Base-by-base conservation (phyloP, 352 stramenopile genomes). In the Pythium utonaiense region DNA sequence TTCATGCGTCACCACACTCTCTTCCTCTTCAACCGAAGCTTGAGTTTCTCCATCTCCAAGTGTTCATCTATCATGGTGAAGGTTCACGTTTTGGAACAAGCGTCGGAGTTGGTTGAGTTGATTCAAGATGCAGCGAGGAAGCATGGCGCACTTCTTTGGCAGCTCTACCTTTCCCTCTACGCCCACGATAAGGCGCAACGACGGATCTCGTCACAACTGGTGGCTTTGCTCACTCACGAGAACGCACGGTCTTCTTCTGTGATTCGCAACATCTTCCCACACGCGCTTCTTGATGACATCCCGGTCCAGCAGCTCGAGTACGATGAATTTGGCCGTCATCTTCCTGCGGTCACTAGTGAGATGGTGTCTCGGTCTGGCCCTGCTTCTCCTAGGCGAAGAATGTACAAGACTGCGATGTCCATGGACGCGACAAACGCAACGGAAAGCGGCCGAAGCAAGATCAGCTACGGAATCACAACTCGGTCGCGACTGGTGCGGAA, bases 61-160 rank as follows among this genome's bases (percentile, higher is more conserved):
- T 91, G 80, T 47, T 93, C 86, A 21, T 93, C 86, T 8, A 90
- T 93, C 53, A 67, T 95, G 55, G 86, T 93, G 14, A 95, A 95
- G 62, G 81, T 89, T 7, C 86, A 95, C 53, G 85, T 95, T 31
- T 59, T 95, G 7, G 86, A 95, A 51, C 86, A 95, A 42, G 80
- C 84, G 25, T 90, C 86, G 1, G 86, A 95, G 62, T 70, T 95
- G 13, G 86, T 95, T 4, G 84, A 95, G 56, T 51, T 91, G 21
- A 93, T 95, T 60, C 86, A 95, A 74, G 80, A 94, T 49, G 89
- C 88, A 64, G 81, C 86, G 6, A 69, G 84, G n/a, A 93, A 91
- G 52, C 84, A 95, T 56, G 86, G 86, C 13, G 78, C 77, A 3
- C 59, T 95, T 4, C 56, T 95, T 14, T 95, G 86, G 86, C 86